Base-by-base conservation (phyloP, 306 rosid species). In the Mucuna pruriens region DNA sequence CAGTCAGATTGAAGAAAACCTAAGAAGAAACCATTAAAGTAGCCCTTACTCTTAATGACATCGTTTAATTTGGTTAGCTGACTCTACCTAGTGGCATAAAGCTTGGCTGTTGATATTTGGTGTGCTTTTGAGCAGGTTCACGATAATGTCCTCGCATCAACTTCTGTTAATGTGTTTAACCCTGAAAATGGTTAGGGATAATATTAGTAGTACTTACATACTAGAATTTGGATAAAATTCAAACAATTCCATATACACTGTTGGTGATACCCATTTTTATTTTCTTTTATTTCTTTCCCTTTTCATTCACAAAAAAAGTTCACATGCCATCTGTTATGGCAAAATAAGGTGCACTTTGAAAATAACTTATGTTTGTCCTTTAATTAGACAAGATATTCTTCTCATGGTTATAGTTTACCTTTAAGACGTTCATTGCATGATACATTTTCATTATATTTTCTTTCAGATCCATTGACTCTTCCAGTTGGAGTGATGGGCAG, bases 401-500 rank as follows among this genome's bases (percentile, higher is more conserved):
- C 48, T 69, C 7, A 0, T 75, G 81, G 62, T 9, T 54, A 3
- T 71, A 57, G 34, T 44, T 64, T 74, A 10, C 48, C 45, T 63
- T 54, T 19, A 76, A 19, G 52, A 57, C 62, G 17, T 68, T 64
- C 22, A 45, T 54, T 71, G 63, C 1, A 5, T 67, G 68, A n/a
- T 70, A 26, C 79, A 40, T 54, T 71, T 73, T 80, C 58, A 76
- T 74, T 38, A 61, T 61, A 15, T 74, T 77, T 82, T 82, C 87
- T 74, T 62, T 71, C 85, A 88, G 90, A 69, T 67, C 79, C 44
- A 15, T 75, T 51, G 86, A 71, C 60, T 55, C 89, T 75, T 85
- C 87, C 54, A 52, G 82, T 80, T 85, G 88, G 85, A 83, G 84
- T 51, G 82, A 55, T 51, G 85, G 49, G 69, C 84, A 77, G 78